phyloP scores from a whole-genome alignment of 805 yeast genomes.

The Ogataea minuta region DNA sequence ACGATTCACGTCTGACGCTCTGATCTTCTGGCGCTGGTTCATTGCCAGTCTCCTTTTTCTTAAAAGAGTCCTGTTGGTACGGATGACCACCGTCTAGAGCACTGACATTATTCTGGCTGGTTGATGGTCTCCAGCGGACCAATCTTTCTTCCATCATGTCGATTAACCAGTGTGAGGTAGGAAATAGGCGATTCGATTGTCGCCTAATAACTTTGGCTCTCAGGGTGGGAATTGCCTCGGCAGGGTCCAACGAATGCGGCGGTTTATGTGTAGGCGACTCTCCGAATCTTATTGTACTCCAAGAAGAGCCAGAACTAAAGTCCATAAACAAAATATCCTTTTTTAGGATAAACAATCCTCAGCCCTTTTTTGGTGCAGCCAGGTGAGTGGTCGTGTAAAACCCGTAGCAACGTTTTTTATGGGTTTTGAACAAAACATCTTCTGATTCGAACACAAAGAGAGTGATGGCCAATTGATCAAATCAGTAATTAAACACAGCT shows the following conservation, averaged over 20 bases:
- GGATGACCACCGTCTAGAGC: slow-evolving; percentile 36
- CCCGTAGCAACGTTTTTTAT: slow-evolving; percentile 15
- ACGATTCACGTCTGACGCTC: slow-evolving; percentile 4
- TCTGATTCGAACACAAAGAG: slow-evolving; percentile 12
- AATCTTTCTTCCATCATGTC: slow-evolving; percentile 38
- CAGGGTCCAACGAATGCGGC: slow-evolving; percentile 14
- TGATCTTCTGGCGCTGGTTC: slow-evolving; percentile 3
- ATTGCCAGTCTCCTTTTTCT: not conserved
- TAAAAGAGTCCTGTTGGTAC: slow-evolving; percentile 18
- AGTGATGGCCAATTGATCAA: slow-evolving; percentile 11
- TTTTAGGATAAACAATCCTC: slow-evolving; percentile 5
- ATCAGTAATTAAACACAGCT: not conserved
- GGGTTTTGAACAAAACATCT: slow-evolving; percentile 14
- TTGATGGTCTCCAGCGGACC: slow-evolving; percentile 36
- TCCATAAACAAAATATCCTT: slow-evolving; percentile 7
- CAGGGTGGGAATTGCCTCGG: slow-evolving; percentile 20
- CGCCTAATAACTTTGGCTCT: slow-evolving; percentile 29
- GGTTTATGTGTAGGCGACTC: slow-evolving; percentile 26
- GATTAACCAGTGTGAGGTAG: slow-evolving; percentile 25
- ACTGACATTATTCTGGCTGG: slow-evolving; percentile 26
- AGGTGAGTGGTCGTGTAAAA: slow-evolving; percentile 11
- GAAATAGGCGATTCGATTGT: slow-evolving; percentile 31
- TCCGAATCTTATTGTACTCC: slow-evolving; percentile 4
- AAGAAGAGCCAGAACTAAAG: slow-evolving; percentile 9
- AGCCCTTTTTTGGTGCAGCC: slow-evolving; percentile 6